Base-by-base conservation (phyloP, 306 rosid genomes). In the Lotus japonicus region DNA sequence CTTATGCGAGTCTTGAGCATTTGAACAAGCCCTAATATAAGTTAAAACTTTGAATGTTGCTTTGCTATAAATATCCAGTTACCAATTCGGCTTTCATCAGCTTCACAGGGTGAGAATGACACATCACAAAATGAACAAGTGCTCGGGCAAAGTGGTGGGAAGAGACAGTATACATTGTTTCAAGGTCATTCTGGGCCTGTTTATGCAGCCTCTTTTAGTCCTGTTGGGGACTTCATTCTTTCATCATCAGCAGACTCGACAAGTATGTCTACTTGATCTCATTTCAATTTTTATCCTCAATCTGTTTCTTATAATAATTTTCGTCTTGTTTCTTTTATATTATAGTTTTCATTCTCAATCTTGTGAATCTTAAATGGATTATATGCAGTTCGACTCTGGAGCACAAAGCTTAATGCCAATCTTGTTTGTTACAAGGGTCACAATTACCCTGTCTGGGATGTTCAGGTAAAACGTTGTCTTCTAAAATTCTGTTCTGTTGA, bases 371-470 rank as follows among this genome's bases (percentile, higher is more conserved):
- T 72, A 48, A 39, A 54, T 79, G 73, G 28, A 36, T 64, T 38
- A 51, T 38, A 51, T 81, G 86, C 89, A 94, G 99, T 94, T 85
- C 85, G 97, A 41, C 80, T 90, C 60, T 94, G 97, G 99, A 94
- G 92, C 92, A 85, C 96, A 43, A 84, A 85, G 59, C 84, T 90
- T 60, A 85, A 87, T 67, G 86, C 92, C 70, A 94, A 88, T 82
- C 97, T 94, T 70, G 99, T 94, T 78, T 94, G 97, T 85, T 94
- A 90, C 75, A 94, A 88, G 88, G 99, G 97, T 78, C 97, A 94
- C 81, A 94, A 94, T 83, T 90, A 94, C 74, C 99, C 97, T 19
- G 97, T 90, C 49, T 94, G 99, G 99, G 99, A 94, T 87, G 99
- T 94, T 79, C 96, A 88, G 90, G 99, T 90, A 84, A 66, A 31